Conservation (phyloP, 106 monocot species). For the Dioscorea alata region DNA sequence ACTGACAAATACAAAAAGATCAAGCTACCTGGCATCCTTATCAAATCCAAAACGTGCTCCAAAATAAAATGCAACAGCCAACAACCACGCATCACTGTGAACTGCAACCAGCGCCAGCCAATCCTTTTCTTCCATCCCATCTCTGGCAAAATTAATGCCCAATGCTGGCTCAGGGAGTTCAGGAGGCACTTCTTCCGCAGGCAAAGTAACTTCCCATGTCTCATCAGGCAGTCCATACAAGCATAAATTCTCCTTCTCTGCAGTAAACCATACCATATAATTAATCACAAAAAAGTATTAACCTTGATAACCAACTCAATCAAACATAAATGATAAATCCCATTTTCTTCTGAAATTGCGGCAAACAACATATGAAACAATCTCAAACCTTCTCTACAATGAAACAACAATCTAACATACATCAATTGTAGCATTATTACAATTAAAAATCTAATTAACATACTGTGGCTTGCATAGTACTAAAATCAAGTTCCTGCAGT, state of each 20-base stretch:
- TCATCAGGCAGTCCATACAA: slow-evolving; percentile 31
- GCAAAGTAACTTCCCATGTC: slow-evolving; percentile 35
- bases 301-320: no score
- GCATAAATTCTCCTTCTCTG: slow-evolving; percentile 36
- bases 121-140: slow-evolving; percentile 37
- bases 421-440: no score
- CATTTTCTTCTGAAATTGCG: no score
- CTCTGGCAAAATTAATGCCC: slow-evolving; percentile 35
- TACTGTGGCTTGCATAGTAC: no score
- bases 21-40: slow-evolving; percentile 23
- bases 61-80: slow-evolving; percentile 35
- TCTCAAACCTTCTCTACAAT: no score
- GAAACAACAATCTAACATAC: no score
- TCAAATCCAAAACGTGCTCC: slow-evolving; percentile 33
- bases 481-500: no score
- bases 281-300: no score
- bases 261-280: not conserved
- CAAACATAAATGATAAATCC: no score
- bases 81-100: slow-evolving; percentile 31
- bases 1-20: no score
- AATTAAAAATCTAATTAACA: no score
- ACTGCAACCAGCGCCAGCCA: slow-evolving; percentile 38
- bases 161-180: slow-evolving; percentile 35
- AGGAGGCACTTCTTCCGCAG: slow-evolving; percentile 3
- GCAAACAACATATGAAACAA: no score